Evolutionary conservation across 2,329 filamentous ascomycete genomes (phyloP).

Genomic region (Didymella pomorum): DNA sequence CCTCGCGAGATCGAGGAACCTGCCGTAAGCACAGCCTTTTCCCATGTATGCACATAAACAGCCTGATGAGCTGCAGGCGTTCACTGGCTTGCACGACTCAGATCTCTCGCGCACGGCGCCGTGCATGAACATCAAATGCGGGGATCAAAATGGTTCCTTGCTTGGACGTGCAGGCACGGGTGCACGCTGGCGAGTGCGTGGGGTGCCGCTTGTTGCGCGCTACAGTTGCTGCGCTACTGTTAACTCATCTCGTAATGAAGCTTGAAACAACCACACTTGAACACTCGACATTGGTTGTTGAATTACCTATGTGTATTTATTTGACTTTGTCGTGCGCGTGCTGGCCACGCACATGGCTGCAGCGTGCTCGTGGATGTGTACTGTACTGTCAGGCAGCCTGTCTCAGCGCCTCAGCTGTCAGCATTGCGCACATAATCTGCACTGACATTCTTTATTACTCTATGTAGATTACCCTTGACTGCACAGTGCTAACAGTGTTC

Average conservation of each 20-base stretch:
- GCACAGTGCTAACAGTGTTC: background rate
- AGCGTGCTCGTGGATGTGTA: background rate
- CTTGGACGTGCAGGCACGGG: background rate
- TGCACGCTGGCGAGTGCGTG: background rate
- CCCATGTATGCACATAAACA: background rate
- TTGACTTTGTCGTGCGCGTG: too few species aligned
- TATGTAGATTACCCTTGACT: background rate
- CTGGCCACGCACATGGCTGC: background rate
- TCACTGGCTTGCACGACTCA: background rate
- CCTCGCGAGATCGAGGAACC: background rate
- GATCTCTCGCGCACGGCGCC: background rate
- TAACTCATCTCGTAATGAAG: conserved; percentile 17
- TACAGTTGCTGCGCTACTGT: background rate
- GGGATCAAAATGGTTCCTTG: background rate
- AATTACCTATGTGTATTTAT: too few species aligned
- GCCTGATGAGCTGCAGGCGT: background rate
- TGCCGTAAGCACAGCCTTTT: background rate
- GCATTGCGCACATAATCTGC: background rate
- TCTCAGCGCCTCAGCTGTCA: background rate
- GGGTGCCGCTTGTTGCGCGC: background rate
- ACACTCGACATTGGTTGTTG: background rate
- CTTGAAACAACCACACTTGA: conserved; percentile 9
- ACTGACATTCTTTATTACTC: background rate
- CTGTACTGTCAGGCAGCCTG: background rate
- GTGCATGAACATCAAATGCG: background rate